These are phyloP conservation scores for Saccharomycopsis hybrid DNA, from an alignment of 1,139 yeast genomes.

Conservation along the genomic window DNA sequence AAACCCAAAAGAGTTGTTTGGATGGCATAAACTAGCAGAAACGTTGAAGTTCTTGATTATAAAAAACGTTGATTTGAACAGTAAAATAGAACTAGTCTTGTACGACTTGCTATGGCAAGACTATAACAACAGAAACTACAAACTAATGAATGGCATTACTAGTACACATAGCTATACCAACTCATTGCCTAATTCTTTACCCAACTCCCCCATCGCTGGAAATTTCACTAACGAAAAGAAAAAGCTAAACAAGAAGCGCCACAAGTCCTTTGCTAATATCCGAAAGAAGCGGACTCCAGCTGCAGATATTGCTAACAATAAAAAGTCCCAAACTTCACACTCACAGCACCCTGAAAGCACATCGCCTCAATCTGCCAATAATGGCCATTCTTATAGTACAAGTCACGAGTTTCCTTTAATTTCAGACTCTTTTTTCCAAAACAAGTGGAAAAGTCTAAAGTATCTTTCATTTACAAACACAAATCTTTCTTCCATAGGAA, in stretches of 20 bases:
- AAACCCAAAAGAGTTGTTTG: conserved; percentile 59
- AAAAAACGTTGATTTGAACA: conserved; percentile 43
- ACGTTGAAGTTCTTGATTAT: conserved; percentile 50
- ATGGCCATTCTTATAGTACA: background rate
- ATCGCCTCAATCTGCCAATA: background rate
- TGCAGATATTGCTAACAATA: background rate
- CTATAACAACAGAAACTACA: conserved; percentile 16
- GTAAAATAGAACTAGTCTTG: conserved; percentile 42
- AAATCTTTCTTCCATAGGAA: conserved; percentile 38
- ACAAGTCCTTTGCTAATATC: conserved; percentile 20
- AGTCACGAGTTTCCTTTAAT: background rate
- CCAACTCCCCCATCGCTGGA: conserved; percentile 13
- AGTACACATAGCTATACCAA: conserved; percentile 1
- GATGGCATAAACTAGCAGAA: conserved; percentile 56
- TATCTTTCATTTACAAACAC: conserved; percentile 55
- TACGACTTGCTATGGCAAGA: conserved; percentile 49
- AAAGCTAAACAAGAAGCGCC: conserved; percentile 14
- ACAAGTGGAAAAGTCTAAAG: conserved; percentile 48
- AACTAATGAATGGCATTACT: conserved; percentile 8
- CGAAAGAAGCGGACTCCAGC: conserved; percentile 12
- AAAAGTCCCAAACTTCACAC: background rate
- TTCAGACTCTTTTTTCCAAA: conserved; percentile 6
- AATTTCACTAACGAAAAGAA: conserved; percentile 18
- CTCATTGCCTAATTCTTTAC: conserved; percentile 11
- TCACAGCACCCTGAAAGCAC: background rate